phyloP scores from a whole-genome alignment of 495 filamentous ascomycete genomes.

The Hypomontagnella monticulosa region DNA sequence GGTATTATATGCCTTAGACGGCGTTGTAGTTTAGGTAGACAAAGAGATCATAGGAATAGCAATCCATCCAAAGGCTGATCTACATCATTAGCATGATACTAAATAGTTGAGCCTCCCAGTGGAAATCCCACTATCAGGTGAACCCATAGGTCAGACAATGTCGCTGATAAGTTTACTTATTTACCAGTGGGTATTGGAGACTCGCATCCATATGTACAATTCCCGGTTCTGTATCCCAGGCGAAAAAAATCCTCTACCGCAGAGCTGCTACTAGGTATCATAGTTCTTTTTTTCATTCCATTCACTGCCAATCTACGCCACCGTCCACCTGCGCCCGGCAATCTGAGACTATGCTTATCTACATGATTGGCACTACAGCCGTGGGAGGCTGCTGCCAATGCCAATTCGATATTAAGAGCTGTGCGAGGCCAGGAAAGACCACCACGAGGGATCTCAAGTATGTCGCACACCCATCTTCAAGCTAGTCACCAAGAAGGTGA shows the following conservation, averaged over 20 bases:
- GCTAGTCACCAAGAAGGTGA: background rate
- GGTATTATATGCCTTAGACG: too few relatives aligned
- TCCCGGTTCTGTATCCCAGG: background rate
- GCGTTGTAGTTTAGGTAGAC: too few relatives aligned
- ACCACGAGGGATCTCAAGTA: background rate
- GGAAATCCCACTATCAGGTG: too few relatives aligned
- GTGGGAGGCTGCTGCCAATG: background rate
- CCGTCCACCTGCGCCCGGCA: slow-evolving; percentile 12
- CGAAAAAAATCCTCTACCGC: background rate
- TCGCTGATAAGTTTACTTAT: too few relatives aligned
- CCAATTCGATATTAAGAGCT: background rate
- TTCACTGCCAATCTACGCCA: slow-evolving; percentile 29
- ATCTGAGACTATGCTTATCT: slow-evolving; percentile 22
- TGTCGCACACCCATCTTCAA: background rate
- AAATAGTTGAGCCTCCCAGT: too few relatives aligned
- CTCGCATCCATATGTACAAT: slow-evolving; percentile 41
- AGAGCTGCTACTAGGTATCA: slow-evolving; percentile 34
- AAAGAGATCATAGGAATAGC: too few relatives aligned
- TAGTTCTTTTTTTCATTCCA: slow-evolving; percentile 14
- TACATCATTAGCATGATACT: too few relatives aligned
- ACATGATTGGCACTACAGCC: slow-evolving; percentile 1
- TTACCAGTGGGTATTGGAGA: background rate
- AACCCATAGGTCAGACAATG: too few relatives aligned
- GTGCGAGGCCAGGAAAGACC: background rate
- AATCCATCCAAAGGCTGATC: too few relatives aligned